Conservation (phyloP, 257 asterid genomes). For the Anisodus acutangulus region DNA sequence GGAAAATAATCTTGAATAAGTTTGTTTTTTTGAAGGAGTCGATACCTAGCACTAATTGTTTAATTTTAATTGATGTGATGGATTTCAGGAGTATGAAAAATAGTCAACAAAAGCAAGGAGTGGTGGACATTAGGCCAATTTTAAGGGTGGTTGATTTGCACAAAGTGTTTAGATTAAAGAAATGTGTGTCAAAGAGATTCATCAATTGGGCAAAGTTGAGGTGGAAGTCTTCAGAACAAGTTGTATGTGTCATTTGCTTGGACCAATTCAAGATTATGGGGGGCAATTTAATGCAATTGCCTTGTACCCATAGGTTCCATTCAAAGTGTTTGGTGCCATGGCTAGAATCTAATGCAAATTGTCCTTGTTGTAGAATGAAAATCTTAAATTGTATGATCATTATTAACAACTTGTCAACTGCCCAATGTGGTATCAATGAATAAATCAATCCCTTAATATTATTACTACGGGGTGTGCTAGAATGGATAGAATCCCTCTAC, state of each 20-base stretch:
- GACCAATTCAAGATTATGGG: slow-evolving; percentile 47
- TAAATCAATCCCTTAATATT: too few species aligned
- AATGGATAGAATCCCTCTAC: too few species aligned
- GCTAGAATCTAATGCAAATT: slow-evolving; percentile 59
- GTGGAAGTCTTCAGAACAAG: slow-evolving; percentile 62
- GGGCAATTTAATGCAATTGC: slow-evolving; percentile 59
- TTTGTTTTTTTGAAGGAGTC: too few species aligned
- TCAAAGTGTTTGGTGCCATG: slow-evolving; percentile 66
- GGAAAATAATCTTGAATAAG: too few species aligned
- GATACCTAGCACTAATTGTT: not conserved
- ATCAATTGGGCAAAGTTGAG: slow-evolving; percentile 57
- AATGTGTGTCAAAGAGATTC: slow-evolving; percentile 49
- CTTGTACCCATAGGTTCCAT: slow-evolving; percentile 73
- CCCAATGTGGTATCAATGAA: too few species aligned
- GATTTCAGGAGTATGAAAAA: not conserved
- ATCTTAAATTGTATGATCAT: not conserved
- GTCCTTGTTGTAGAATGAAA: slow-evolving; percentile 67
- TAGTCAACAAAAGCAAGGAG: not conserved
- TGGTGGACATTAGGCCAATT: not conserved
- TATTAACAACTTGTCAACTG: too few species aligned
- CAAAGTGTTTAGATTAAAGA: slow-evolving; percentile 41
- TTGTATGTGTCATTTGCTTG: slow-evolving; percentile 75
- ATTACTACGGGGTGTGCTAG: too few species aligned
- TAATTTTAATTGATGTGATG: not conserved
- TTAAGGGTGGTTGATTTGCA: not conserved